Base-by-base conservation (phyloP, 1,139 yeast species). In the Suhomyces ambrosiae region DNA sequence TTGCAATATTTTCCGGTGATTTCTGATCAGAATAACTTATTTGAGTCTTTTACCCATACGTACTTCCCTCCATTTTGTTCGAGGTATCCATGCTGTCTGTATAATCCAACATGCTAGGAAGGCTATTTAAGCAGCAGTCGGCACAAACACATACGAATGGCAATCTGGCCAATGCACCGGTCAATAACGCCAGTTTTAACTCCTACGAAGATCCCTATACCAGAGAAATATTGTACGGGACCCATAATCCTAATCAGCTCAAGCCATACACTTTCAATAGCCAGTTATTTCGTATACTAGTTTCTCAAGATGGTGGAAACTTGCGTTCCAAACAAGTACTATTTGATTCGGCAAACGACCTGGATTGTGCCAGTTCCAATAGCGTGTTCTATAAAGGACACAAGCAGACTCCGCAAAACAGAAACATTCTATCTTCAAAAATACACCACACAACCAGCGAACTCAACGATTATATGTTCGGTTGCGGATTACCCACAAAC, bases 221-320 rank as follows among this genome's bases (percentile, higher is more conserved):
- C 1, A 47, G 76, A 28, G 73, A 68, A 35, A 65, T 66, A 22
- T 52, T 71, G 11, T 71, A 71, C 41, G 77, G 76, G 3, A 61
- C 69, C n/a, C 56, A 61, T 29, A 63, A 64, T 35, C 52, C 60
- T 14, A 44, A 53, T 33, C 60, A 54, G 27, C 44, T 65, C 21
- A 50, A 53, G 40, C 67, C 70, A 0, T 55, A 41, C 46, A 63
- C 60, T 22, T 50, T 73, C 24, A 66, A 66, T 39, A 47, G 54
- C 16, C 60, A 63, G 34, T 56, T 59, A 11, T 74, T 72, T 50
- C 56, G 82, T 25, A 52, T 76, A 22, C 52, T 77, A 3, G 60
- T 77, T 29, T 58, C 78, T 7, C 82, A 77, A 50, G 82, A 77
- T 49, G 79, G 76, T 3, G 80, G 80, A 0, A 69, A 56, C 44